Base-by-base conservation (phyloP, 2,329 filamentous ascomycete species). In the Microthyrium microscopicum region DNA sequence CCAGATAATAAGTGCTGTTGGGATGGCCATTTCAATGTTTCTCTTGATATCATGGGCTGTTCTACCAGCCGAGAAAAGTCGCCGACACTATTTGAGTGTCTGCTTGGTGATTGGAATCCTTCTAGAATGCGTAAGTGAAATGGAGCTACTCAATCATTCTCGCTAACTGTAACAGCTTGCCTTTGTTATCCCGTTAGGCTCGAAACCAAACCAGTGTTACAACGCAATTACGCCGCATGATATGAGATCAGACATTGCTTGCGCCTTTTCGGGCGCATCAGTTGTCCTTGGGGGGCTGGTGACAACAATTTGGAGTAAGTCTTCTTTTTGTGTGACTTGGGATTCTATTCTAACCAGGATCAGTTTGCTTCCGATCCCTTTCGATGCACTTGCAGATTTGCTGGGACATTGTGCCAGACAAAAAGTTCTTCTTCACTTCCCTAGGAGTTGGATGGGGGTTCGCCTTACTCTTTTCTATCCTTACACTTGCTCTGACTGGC, bases 371-470 rank as follows among this genome's bases (percentile, higher is more conserved):
- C 39, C 74, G 89, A 41, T 80, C 87, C 0, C 59, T 95, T 21
- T 92, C 84, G 4, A 76, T 98, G 46, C 89, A 98, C 55, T 72
- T 98, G 18, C 89, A 95, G 55, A 94, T 98, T 42, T 94, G 85
- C 62, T 98, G 89, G 89, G 84, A 95, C 53, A 68, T 91, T 21
- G 73, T 87, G 5, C 80, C 92, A 4, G 89, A 89, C 25, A 70
- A 74, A 28, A 79, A 69, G 46, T 95, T 94, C 56, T 94, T 94
- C 73, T 83, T 82, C 62, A 69, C 71, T 42, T 75, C 87, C 3
- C 74, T 93, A 47, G 66, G 68, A 12, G 60, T 75, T 6, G 89
- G 89, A 40, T 94, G 87, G 80, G 79, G 78, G 13, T 66, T 95
- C 29, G 83, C 85, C 2, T 65, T 75, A 17, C 57, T 83, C 15